Percentiles rank a stretch among this genome's conserved stretches.
Evolutionary conservation across 1,139 yeast genomes (phyloP).

Genomic region (Taphrina flavorubra): DNA sequence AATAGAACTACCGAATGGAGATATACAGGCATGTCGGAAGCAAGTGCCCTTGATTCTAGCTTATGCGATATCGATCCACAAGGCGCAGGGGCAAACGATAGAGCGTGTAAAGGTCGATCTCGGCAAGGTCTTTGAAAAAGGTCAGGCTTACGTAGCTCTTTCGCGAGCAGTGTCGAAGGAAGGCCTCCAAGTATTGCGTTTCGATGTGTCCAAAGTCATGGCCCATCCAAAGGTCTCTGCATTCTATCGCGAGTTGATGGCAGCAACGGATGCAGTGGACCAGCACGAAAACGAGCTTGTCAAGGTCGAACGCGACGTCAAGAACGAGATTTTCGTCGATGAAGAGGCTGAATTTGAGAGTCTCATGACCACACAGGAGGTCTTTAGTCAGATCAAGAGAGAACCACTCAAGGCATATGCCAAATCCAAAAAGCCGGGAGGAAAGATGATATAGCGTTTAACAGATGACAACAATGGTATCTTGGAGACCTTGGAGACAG

Average conservation of each 20-base stretch:
- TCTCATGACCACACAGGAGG: conserved; percentile 33
- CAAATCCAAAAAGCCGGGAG: not conserved
- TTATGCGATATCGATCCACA: conserved; percentile 95
- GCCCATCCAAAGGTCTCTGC: conserved; percentile 70
- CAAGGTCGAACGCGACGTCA: not conserved
- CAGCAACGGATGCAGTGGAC: conserved; percentile 18
- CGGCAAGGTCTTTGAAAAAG: conserved; percentile 78
- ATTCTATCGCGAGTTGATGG: conserved; percentile 58
- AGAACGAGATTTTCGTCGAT: not conserved
- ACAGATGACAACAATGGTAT: too few species aligned
- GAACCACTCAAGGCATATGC: conserved; percentile 30
- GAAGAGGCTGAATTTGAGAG: not conserved
- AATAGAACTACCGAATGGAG: conserved; percentile 65
- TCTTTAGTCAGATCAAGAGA: conserved; percentile 31
- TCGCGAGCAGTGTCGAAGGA: conserved; percentile 84
- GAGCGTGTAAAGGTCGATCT: conserved; percentile 83
- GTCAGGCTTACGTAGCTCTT: conserved; percentile 89
- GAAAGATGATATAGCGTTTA: not conserved
- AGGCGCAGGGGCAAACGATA: conserved; percentile 94
- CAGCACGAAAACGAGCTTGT: not conserved
- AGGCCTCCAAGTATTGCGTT: conserved; percentile 73
- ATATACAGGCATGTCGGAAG: conserved; percentile 61
- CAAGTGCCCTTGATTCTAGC: conserved; percentile 88
- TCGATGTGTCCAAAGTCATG: conserved; percentile 64
- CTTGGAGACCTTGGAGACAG: not conserved